Base-by-base conservation (phyloP, 2,329 filamentous ascomycete genomes). In the Fusarium goolgardi region DNA sequence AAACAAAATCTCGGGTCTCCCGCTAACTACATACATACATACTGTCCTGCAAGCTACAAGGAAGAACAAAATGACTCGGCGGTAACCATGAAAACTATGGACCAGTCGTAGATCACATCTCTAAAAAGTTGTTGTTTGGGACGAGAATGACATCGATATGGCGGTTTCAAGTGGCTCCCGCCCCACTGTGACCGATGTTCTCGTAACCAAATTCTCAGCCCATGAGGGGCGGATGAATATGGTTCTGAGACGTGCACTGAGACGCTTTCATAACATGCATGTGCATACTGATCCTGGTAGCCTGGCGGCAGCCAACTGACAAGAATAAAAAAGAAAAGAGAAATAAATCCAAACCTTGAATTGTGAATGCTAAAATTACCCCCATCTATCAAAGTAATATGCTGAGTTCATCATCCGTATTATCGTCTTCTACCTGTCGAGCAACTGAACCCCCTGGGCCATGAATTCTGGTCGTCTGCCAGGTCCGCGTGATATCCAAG, bases 121-220 rank as follows among this genome's bases (percentile, higher is more conserved):
- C 41, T 37, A 29, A 40, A 59, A 41, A 35, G 34, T 9, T 23
- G 18, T 35, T 63, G 43, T 63, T 69, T 55, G 20, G 37, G 41
- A 45, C 35, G 40, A 43, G 43, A 40, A 70, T 50, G 59, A 61
- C 59, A 67, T 58, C 53, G 47, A 52, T 20, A 69, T 62, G 69
- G 71, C 59, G 71, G 71, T 73, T 73, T 73, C 71, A 73, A 72
- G 66, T 70, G 66, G 52, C 65, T 64, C 56, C 16, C 9, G 59
- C 59, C 61, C 67, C 71, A 69, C 71, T 23, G 20, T 67, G 40
- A 53, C 63, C 63, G 55, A 70, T 66, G 60, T 51, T 69, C 44
- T 59, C 56, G 49, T 68, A 70, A 53, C 43, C 53, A 23, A 41
- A 29, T 53, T 55, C n/a, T 45, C 11, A 41, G 44, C 57, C 47